These are phyloP conservation scores for Vaccinium corymbosum DNA, from an alignment of 148 eudicot species.

Conservation along the genomic window DNA sequence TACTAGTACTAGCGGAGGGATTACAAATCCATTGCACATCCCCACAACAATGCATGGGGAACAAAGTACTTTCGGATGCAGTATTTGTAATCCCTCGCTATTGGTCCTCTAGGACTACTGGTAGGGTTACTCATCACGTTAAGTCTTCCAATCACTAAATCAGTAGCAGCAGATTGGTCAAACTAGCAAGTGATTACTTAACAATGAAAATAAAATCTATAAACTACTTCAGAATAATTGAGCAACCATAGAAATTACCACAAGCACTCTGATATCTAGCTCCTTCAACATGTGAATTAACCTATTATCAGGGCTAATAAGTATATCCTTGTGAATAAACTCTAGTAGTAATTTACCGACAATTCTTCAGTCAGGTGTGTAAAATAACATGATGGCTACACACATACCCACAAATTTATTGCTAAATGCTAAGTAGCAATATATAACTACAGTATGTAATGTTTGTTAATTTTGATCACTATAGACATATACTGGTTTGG, in stretches of 20 bases:
- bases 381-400: no score
- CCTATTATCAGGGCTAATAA: no score
- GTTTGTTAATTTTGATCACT: no score
- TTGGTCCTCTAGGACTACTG: background rate
- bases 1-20: background rate
- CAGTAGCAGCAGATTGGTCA: background rate
- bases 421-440: no score
- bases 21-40: slow-evolving; percentile 1
- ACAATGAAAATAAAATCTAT: no score
- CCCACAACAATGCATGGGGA: background rate
- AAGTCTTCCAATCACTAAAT: background rate
- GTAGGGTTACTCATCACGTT: background rate
- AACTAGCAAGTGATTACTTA: background rate
- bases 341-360: no score
- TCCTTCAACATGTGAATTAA: no score
- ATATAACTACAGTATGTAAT: no score
- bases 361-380: no score
- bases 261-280: background rate
- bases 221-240: background rate
- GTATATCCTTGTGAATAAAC: no score
- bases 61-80: background rate
- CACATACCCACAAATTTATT: no score
- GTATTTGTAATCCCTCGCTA: background rate
- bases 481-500: no score
- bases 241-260: slow-evolving; percentile 2